Percentiles rank a stretch among this genome's conserved stretches.
Conservation (phyloP, 768 basidiomycete species). For the Kwoniella europaea region DNA sequence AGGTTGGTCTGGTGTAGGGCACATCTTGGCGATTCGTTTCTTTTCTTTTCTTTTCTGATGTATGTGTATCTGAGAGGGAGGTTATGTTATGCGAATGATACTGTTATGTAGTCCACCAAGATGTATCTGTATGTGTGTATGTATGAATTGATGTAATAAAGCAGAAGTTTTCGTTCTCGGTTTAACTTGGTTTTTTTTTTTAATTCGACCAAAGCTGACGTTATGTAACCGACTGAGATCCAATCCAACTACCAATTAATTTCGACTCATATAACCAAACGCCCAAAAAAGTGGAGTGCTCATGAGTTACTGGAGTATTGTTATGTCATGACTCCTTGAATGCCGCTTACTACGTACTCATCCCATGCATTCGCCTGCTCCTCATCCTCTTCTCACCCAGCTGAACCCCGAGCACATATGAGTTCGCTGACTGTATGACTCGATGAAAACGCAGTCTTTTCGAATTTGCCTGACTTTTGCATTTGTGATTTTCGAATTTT, state of each 20-base stretch:
- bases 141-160: neutral
- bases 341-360: neutral
- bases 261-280: neutral
- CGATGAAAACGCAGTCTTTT: neutral
- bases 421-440: neutral
- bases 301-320: neutral
- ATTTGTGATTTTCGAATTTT: neutral
- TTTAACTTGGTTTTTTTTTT: neutral
- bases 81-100: neutral
- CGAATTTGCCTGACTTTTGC: neutral
- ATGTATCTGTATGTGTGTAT: neutral
- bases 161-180: neutral
- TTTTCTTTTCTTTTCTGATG: neutral
- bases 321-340: neutral
- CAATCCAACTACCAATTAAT: neutral
- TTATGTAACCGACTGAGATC: neutral
- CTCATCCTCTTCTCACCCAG: neutral
- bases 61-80: neutral
- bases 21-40: slow-evolving; percentile 32
- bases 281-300: no score
- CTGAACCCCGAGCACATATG: neutral
- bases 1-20: slow-evolving; percentile 41
- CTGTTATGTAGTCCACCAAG: neutral
- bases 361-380: neutral
- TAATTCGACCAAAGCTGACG: neutral